Evolutionary conservation across 257 asterid genomes (phyloP).

Genomic region (Agastache rugosa): DNA sequence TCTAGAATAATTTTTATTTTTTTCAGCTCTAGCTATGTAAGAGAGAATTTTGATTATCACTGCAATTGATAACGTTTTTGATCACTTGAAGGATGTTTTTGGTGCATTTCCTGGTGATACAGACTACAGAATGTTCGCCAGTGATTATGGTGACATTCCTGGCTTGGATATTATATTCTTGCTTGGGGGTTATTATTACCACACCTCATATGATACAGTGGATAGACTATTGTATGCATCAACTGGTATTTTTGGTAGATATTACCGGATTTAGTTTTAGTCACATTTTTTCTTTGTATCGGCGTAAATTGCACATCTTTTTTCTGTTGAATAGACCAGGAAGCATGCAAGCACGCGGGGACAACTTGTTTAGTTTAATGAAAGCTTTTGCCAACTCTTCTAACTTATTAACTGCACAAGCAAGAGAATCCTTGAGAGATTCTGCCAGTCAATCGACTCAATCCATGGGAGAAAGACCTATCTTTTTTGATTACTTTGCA

Average conservation of each 20-base stretch:
- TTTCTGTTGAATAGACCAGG: constrained; percentile 72
- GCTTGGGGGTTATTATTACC: constrained; percentile 95
- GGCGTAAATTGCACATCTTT: constrained; percentile 38
- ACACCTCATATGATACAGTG: constrained; percentile 96
- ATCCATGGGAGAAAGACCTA: constrained; percentile 58
- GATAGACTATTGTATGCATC: constrained; percentile 96
- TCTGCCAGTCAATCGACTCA: constrained; percentile 48
- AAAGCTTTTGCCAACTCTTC: constrained; percentile 86
- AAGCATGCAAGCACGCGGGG: constrained; percentile 99
- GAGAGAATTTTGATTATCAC: neutral
- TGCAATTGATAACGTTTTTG: constrained; percentile 17
- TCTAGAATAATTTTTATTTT: neutral
- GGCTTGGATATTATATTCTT: constrained; percentile 97
- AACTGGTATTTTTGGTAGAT: constrained; percentile 67
- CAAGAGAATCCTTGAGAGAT: constrained; percentile 59
- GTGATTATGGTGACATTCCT: constrained; percentile 92
- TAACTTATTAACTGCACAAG: constrained; percentile 72
- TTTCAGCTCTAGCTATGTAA: neutral
- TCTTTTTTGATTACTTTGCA: constrained; percentile 80
- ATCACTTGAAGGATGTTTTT: constrained; percentile 78
- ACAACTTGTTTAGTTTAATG: constrained; percentile 72
- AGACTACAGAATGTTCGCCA: constrained; percentile 93
- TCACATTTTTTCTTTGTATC: constrained; percentile 31
- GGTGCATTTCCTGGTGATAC: constrained; percentile 96
- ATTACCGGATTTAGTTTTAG: constrained; percentile 42